Evolutionary conservation across 371 early-diverging fungal species (phyloP).

Genomic region (Paraphysoderma sedebokerense): DNA sequence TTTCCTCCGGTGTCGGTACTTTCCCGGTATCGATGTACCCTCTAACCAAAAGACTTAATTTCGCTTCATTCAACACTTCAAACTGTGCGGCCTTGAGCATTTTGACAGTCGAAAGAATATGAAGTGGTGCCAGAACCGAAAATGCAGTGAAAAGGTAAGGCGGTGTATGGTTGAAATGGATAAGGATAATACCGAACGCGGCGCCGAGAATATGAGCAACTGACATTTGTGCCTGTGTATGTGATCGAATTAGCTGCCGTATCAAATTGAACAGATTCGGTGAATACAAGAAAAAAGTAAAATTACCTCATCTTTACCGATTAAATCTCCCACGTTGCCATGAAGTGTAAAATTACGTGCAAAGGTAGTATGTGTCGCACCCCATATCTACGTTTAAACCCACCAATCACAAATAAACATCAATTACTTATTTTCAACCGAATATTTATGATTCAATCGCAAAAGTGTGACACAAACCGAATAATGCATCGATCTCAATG

Average conservation of each 20-base stretch:
- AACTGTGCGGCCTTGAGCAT: conserved; percentile 41
- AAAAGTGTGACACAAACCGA: no score
- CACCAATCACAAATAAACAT: no score
- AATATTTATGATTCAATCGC: no score
- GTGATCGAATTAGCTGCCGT: no score
- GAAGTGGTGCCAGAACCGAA: conserved; percentile 32
- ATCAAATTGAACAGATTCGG: no score
- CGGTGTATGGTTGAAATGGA: conserved; percentile 35
- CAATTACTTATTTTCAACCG: no score
- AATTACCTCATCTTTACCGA: conserved; percentile 55
- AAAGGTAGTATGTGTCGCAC: conserved; percentile 54
- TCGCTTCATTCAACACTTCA: conserved; percentile 44
- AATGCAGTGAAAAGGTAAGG: conserved; percentile 35
- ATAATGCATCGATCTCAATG: conserved; percentile 40
- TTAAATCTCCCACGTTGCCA: conserved; percentile 44
- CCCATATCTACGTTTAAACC: conserved; percentile 45
- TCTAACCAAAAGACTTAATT: conserved; percentile 25
- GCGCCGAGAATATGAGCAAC: conserved; percentile 47
- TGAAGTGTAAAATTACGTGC: conserved; percentile 45
- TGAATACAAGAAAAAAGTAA: no score
- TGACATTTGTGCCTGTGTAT: conserved; percentile 53
- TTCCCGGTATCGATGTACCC: conserved; percentile 22
- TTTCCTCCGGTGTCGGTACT: conserved; percentile 18
- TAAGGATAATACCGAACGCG: conserved; percentile 39
- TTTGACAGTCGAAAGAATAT: conserved; percentile 31